Evolutionary conservation across 345 rosid species (phyloP).

Genomic region (Lepidium africanum): DNA sequence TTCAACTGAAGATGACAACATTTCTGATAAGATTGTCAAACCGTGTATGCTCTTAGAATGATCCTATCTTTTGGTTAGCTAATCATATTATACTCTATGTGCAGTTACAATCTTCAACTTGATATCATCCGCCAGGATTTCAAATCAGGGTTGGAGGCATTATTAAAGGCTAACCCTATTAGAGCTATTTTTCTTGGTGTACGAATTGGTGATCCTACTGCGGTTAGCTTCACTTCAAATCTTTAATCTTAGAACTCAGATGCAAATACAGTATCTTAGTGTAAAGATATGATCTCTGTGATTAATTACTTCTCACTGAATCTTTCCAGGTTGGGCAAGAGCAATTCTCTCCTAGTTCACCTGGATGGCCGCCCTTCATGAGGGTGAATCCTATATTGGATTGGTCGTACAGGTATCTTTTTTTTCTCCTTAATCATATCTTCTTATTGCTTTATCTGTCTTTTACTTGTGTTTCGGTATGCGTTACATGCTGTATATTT

Average conservation of each 20-base stretch:
- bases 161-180: constrained; percentile 70
- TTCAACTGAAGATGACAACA: background rate
- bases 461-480: background rate
- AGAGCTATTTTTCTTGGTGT: constrained; percentile 98
- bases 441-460: constrained; percentile 1
- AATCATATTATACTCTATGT: constrained; percentile 15
- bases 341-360: constrained; percentile 97
- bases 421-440: background rate
- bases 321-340: constrained; percentile 82
- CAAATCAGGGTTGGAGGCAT: constrained; percentile 91
- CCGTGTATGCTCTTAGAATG: background rate
- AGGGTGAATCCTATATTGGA: constrained; percentile 99
- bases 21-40: background rate
- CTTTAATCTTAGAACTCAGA: background rate
- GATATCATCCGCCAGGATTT: constrained; percentile 80
- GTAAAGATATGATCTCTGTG: background rate
- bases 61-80: constrained; percentile 1
- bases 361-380: constrained; percentile 99
- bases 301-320: background rate
- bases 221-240: constrained; percentile 47
- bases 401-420: constrained; percentile 88
- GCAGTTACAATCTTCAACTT: constrained; percentile 74
- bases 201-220: constrained; percentile 98
- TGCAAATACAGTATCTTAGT: background rate
- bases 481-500: background rate